Evolutionary conservation across 129 eudicot genomes (phyloP).

Genomic region (Escallonia rubra): DNA sequence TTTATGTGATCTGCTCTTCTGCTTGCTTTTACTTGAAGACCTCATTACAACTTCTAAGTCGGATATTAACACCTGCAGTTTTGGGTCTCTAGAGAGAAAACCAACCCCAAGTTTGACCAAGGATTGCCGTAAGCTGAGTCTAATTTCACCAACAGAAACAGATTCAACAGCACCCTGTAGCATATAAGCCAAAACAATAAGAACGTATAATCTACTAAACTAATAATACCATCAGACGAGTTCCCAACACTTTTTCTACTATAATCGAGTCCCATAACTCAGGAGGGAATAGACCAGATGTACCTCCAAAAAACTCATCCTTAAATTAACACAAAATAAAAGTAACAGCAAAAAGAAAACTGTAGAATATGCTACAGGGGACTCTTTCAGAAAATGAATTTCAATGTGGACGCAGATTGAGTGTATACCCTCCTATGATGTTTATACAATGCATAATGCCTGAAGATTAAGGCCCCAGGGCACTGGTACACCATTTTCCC

Average conservation of each 20-base stretch:
- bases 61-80: slow-evolving; percentile 68
- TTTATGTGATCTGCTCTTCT: slow-evolving; percentile 46
- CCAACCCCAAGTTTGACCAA: slow-evolving; percentile 87
- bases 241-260: too few relatives aligned
- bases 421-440: too few relatives aligned
- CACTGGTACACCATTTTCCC: too few relatives aligned
- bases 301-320: background rate
- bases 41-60: slow-evolving; percentile 85
- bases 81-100: slow-evolving; percentile 89
- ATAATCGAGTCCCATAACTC: background rate
- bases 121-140: slow-evolving; percentile 91
- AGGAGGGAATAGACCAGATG: background rate
- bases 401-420: too few relatives aligned
- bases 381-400: too few relatives aligned
- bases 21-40: slow-evolving; percentile 45
- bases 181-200: slow-evolving; percentile 20
- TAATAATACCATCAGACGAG: background rate
- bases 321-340: background rate
- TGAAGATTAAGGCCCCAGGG: too few relatives aligned
- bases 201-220: slow-evolving; percentile 2
- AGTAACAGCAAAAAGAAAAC: background rate
- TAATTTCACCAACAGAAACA: slow-evolving; percentile 85
- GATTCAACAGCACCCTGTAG: slow-evolving; percentile 91
- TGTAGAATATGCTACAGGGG: too few relatives aligned
- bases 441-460: too few relatives aligned